These are phyloP conservation scores for Citrus australasica DNA, from an alignment of 345 rosid species.

Conservation along the genomic window DNA sequence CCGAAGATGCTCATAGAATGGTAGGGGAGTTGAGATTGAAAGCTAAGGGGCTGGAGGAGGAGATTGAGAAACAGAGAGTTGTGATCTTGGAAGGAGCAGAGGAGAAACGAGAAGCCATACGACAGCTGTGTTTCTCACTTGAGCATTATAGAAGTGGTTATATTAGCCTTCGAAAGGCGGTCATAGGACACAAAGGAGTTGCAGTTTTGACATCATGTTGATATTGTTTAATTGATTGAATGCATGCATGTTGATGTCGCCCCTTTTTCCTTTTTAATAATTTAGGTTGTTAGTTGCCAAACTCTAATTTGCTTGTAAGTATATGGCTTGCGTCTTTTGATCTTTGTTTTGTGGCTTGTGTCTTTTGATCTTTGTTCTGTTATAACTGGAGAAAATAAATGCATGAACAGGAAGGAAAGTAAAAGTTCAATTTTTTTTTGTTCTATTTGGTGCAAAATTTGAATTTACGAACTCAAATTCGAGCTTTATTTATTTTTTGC, in stretches of 20 bases:
- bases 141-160: constrained; percentile 61
- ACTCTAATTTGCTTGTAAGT: background rate
- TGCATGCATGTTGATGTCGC: background rate
- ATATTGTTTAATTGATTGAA: background rate
- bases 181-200: constrained; percentile 30
- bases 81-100: constrained; percentile 51
- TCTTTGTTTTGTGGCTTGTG: background rate
- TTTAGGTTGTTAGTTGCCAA: background rate
- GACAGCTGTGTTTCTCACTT: constrained; percentile 67
- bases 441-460: no score
- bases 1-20: constrained; percentile 23
- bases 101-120: constrained; percentile 67
- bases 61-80: constrained; percentile 43
- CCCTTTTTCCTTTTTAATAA: background rate
- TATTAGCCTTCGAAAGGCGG: constrained; percentile 42
- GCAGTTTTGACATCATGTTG: constrained; percentile 23
- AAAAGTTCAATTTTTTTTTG: no score
- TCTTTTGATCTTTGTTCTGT: no score
- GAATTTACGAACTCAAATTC: no score
- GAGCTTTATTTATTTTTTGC: no score
- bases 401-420: background rate
- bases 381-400: no score
- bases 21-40: constrained; percentile 34
- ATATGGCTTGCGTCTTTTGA: background rate
- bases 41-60: constrained; percentile 42